phyloP scores from a whole-genome alignment of 2,329 filamentous ascomycete genomes.

The Clarireedia homoeocarpa region DNA sequence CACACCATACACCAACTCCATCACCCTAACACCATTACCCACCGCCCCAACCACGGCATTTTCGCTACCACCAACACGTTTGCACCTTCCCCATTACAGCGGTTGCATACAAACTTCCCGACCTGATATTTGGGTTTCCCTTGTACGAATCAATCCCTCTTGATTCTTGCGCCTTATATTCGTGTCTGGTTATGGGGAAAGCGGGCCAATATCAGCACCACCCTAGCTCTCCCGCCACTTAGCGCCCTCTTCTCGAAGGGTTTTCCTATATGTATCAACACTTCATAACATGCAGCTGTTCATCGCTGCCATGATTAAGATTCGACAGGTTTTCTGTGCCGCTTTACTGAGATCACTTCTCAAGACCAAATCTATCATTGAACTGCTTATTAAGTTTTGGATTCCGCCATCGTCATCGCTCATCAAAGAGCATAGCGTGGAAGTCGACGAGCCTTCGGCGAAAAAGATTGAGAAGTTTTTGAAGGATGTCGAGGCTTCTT shows the following conservation, averaged over 20 bases:
- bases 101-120: neutral
- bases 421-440: slow-evolving; percentile 15
- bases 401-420: slow-evolving; percentile 27
- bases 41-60: too few relatives aligned
- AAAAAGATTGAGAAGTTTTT: slow-evolving; percentile 40
- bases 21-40: neutral
- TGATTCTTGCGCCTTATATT: neutral
- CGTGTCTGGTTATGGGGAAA: neutral
- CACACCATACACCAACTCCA: neutral
- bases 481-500: slow-evolving; percentile 44
- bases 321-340: slow-evolving; percentile 46
- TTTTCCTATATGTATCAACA: slow-evolving; percentile 27
- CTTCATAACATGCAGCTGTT: slow-evolving; percentile 37
- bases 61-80: neutral
- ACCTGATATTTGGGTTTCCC: neutral
- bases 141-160: neutral
- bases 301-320: slow-evolving; percentile 48
- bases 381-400: slow-evolving; percentile 50
- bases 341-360: slow-evolving; percentile 50
- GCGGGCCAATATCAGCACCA: slow-evolving; percentile 1
- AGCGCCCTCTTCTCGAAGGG: slow-evolving; percentile 10
- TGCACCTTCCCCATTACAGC: neutral
- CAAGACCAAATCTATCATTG: slow-evolving; percentile 50
- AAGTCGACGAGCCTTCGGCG: slow-evolving; percentile 8
- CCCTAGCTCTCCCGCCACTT: slow-evolving; percentile 12